These are phyloP conservation scores for Colletotrichum viniferum DNA, from an alignment of 2,329 filamentous ascomycete genomes.

Conservation along the genomic window DNA sequence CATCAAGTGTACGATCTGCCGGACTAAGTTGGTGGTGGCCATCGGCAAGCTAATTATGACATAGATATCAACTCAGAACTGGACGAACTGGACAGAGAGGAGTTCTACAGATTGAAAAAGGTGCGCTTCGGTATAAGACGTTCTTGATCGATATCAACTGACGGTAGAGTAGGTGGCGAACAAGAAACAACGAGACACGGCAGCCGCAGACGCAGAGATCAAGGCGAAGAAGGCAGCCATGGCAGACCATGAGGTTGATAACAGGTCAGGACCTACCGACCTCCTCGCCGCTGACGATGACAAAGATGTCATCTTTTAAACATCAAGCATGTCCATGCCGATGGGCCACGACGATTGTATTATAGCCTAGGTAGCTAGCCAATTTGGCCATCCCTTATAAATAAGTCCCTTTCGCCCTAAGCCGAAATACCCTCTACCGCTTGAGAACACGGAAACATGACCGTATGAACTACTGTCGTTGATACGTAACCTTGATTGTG, in stretches of 20 bases:
- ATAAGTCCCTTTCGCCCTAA: background rate
- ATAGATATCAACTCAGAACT: constrained; percentile 95
- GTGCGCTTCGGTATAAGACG: constrained; percentile 23
- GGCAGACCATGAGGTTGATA: constrained; percentile 40
- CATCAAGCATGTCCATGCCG: background rate
- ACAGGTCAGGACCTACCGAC: constrained; percentile 58
- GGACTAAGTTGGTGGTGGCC: background rate
- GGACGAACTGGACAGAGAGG: constrained; percentile 95
- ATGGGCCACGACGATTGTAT: background rate
- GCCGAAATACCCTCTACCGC: background rate
- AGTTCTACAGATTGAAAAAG: constrained; percentile 98
- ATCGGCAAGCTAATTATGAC: background rate
- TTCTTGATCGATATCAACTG: background rate
- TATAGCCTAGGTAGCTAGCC: background rate
- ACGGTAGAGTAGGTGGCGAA: constrained; percentile 62
- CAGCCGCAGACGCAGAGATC: constrained; percentile 75
- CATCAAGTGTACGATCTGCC: constrained; percentile 78
- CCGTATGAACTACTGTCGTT: constrained; percentile 69
- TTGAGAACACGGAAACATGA: background rate
- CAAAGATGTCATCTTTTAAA: constrained; percentile 83
- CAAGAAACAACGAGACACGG: constrained; percentile 82
- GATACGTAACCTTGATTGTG: constrained; percentile 93
- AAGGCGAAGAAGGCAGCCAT: constrained; percentile 61
- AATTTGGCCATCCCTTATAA: background rate
- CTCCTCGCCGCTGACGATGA: constrained; percentile 78